Percentiles rank a stretch among this genome's conserved stretches.
Evolutionary conservation across 2,329 filamentous ascomycete genomes (phyloP).

Genomic region (Fusarium staphyleae): DNA sequence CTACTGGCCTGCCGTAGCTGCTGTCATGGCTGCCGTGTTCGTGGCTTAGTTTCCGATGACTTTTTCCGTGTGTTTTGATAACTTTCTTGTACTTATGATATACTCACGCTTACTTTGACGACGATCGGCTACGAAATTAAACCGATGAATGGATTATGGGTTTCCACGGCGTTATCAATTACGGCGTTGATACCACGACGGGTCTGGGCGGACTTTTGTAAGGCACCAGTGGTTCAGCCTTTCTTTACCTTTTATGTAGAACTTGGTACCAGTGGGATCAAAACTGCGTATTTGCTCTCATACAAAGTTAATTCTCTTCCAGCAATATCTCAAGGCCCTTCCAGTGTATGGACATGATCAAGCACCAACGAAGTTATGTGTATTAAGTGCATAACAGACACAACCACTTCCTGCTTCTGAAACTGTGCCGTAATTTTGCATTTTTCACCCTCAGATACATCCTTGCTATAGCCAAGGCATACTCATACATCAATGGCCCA

Average conservation of each 20-base stretch:
- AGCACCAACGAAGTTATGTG: too few relatives aligned
- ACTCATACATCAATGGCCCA: neutral
- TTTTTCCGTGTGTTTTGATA: constrained; percentile 6
- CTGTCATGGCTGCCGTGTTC: constrained; percentile 55
- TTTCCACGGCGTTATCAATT: constrained; percentile 9
- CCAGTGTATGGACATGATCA: too few relatives aligned
- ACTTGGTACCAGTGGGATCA: neutral
- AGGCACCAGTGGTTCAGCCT: neutral
- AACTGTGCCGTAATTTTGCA: too few relatives aligned
- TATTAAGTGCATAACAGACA: too few relatives aligned
- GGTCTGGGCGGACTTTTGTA: constrained; percentile 6
- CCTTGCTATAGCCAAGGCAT: too few relatives aligned
- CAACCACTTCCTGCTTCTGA: too few relatives aligned
- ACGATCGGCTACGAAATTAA: neutral
- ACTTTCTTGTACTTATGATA: constrained; percentile 23
- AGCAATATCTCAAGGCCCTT: too few relatives aligned
- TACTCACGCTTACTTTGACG: constrained; percentile 3
- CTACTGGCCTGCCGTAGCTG: constrained; percentile 58
- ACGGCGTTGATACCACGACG: constrained; percentile 21
- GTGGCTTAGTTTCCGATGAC: constrained; percentile 44
- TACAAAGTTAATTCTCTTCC: too few relatives aligned
- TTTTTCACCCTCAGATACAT: too few relatives aligned
- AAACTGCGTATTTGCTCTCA: neutral
- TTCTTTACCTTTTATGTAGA: neutral
- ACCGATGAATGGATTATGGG: constrained; percentile 3